Evolutionary conservation across 768 basidiomycete genomes (phyloP), one percentile per base, ranked within the genome.

Genomic region (Rhodotorula taiwanensis): DNA sequence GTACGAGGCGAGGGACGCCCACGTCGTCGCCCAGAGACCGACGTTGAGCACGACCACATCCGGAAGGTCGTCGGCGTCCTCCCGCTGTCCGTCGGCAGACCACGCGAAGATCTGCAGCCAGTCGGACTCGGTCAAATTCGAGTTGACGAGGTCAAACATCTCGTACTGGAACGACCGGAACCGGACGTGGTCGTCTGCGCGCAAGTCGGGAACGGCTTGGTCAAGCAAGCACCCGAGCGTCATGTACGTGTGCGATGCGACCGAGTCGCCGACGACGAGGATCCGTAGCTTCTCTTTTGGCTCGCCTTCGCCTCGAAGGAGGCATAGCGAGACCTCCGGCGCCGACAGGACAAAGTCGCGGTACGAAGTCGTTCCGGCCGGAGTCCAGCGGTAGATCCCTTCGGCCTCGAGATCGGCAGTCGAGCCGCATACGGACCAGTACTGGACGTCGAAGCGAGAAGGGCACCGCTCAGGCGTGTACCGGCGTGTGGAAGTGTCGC

Each of bases 81-180:
- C 39, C 10, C 8, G 9, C 27, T 23, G 2, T 2, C 23, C 23
- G 23, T 5, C n/a, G n/a, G n/a, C 44, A 16, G 36, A 39, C 36
- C 36, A 39, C 10, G 36, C 9, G 16, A 39, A 39, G 36, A 39
- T 9, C 10, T 39, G 10, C 10, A 39, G 36, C 36, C 36, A 39
- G 36, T 39, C 36, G 9, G 10, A 16, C 36, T 16, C 10, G 10
- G 36, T 10, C 10, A 39, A 10, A 16, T 10, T 23, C 14, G 15
- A 21, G 30, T 30, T 43, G n/a, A 14, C 55, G 21, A 56, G 9
- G 44, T 21, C n/a, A 31, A 52, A 34, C 31, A 30, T 30, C 45
- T 56, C 44, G 55, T 56, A 56, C 55, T 56, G 55, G 27, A 56
- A 10, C 18, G 20, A 34, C 13, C 5, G 23, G 44, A 56, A 56